These are phyloP conservation scores for Datura wrightii DNA, from an alignment of 257 asterid species.

Conservation along the genomic window DNA sequence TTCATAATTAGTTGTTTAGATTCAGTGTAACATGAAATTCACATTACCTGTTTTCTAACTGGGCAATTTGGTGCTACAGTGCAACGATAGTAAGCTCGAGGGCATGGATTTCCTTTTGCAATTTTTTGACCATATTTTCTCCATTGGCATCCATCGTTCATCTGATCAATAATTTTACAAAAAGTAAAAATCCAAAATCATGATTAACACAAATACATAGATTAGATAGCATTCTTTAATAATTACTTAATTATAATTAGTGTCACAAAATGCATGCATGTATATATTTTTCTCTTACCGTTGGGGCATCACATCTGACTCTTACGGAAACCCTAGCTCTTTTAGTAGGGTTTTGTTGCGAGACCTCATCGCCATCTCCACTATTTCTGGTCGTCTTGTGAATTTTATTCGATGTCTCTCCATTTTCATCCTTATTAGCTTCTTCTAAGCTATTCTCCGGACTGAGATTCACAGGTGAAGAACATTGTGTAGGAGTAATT, in stretches of 20 bases:
- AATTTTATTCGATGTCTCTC: conserved; percentile 50
- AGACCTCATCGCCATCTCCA: conserved; percentile 61
- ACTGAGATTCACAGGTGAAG: conserved; percentile 46
- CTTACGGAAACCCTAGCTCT: conserved; percentile 98
- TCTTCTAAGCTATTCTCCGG: conserved; percentile 55
- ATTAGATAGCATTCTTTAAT: not conserved
- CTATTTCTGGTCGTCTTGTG: conserved; percentile 49
- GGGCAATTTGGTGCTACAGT: conserved; percentile 49
- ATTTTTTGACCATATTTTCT: conserved; percentile 54
- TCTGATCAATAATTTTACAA: conserved; percentile 40
- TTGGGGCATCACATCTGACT: conserved; percentile 88
- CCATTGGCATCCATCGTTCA: conserved; percentile 69
- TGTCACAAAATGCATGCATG: not conserved
- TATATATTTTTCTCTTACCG: conserved; percentile 47
- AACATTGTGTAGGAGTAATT: conserved; percentile 1
- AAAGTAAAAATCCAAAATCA: not conserved
- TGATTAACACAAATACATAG: not conserved
- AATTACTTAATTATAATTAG: not conserved
- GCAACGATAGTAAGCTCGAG: conserved; percentile 54
- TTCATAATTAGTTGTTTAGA: not conserved
- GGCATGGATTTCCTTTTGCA: conserved; percentile 54
- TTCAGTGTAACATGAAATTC: not conserved
- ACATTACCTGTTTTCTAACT: conserved; percentile 48
- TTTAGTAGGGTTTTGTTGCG: conserved; percentile 73
- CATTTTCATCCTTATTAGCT: conserved; percentile 57